Evolutionary conservation across 108 stramenopile species (phyloP), one percentile per base, ranked within the genome.

Genomic region (Nitzschia inconspicua): DNA sequence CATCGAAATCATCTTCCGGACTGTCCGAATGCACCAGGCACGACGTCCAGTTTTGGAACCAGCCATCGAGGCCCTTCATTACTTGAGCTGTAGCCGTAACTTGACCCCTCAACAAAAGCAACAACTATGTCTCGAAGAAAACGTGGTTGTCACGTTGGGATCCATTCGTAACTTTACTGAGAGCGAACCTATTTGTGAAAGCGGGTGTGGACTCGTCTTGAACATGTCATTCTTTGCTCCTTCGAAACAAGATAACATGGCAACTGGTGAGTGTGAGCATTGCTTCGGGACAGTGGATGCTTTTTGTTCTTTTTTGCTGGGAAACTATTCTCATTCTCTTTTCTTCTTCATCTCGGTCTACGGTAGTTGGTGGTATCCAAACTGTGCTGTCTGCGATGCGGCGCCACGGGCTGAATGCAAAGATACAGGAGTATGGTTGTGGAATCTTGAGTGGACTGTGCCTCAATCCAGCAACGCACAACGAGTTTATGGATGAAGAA

Each of bases 371-470:
- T 22, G 53, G 53, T 3, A 54, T 54, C 16, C 18, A 36, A 16
- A 19, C 37, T 23, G 53, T 54, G 16, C 23, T 54, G 34, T 22
- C 31, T 29, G 35, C 37, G 11, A 54, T 54, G 53, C 19, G 53
- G 8, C 31, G 32, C 8, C 53, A 54, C 34, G 53, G 53, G 9
- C 0, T 54, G 19, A 35, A 32, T 10, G 53, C 37, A 0, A 35
- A 32, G 29, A 54, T 54, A 8, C 53, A 54, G 20, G 53, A 54
- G 37, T 54, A 54, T 28, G 53, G 53, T 16, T 32, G 34, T 25
- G 53, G 53, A 9, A 19, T 54, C n/a, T 28, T 54, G 32, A 35
- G 13, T 7, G 16, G 18, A 29, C 34, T 54, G 16, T n/a, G n/a
- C n/a, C 34, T 54, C 10, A 32, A 14, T 8, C 20, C 11, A 0